Evolutionary conservation across 2,329 filamentous ascomycete genomes (phyloP).

Genomic region (Didymella sp.): DNA sequence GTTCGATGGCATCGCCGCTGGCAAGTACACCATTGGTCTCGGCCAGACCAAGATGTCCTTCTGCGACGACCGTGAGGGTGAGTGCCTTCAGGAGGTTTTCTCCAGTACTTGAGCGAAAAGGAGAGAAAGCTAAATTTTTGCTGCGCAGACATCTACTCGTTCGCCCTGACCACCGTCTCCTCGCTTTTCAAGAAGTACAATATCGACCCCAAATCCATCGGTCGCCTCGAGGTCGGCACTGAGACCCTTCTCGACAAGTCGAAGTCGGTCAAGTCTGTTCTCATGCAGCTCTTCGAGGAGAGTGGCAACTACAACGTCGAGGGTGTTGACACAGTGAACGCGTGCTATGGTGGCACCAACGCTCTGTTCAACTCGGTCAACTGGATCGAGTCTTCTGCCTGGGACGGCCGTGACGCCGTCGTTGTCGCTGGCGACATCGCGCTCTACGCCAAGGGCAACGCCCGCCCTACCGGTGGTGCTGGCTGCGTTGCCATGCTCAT

Average conservation of each 20-base stretch:
- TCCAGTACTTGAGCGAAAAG: neutral
- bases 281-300: slow-evolving; percentile 61
- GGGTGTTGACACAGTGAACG: slow-evolving; percentile 62
- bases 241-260: slow-evolving; percentile 64
- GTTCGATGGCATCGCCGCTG: slow-evolving; percentile 60
- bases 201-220: slow-evolving; percentile 59
- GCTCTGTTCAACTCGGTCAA: slow-evolving; percentile 62
- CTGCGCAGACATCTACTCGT: slow-evolving; percentile 59
- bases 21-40: slow-evolving; percentile 63
- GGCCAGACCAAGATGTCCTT: slow-evolving; percentile 64
- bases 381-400: slow-evolving; percentile 62
- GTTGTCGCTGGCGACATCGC: slow-evolving; percentile 62
- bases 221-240: slow-evolving; percentile 61
- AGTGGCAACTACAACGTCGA: slow-evolving; percentile 62
- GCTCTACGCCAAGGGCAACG: slow-evolving; percentile 62
- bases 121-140: slow-evolving; percentile 24
- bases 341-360: slow-evolving; percentile 63
- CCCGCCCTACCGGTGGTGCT: slow-evolving; percentile 60
- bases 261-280: slow-evolving; percentile 62
- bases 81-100: slow-evolving; percentile 15
- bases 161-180: slow-evolving; percentile 60
- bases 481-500: slow-evolving; percentile 63
- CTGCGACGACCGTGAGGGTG: slow-evolving; percentile 62
- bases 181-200: slow-evolving; percentile 62
- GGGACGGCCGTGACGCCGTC: slow-evolving; percentile 61